Base-by-base conservation (phyloP, 768 basidiomycete species). In the Tephrocybe sp. region DNA sequence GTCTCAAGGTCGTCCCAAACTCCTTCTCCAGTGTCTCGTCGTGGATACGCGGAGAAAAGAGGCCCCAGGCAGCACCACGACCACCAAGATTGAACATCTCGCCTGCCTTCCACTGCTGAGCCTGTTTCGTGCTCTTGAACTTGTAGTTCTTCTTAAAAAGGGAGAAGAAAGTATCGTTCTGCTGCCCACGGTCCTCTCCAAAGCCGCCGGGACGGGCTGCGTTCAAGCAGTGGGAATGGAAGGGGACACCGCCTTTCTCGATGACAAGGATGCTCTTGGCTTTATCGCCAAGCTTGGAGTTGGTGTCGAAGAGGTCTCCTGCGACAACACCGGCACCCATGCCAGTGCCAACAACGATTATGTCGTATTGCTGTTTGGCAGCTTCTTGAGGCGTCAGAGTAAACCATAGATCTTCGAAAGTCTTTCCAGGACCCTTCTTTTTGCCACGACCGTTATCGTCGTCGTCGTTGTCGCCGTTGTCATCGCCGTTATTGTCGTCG, bases 161-260 rank as follows among this genome's bases (percentile, higher is more conserved):
- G 16, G 49, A 27, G 39, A 55, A 62, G 56, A 60, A 63, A 9
- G 58, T 53, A 40, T 62, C 59, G 46, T 64, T 62, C 52, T 54
- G 51, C 54, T 62, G 58, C 7, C 52, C 62, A 32, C 54, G 54
- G 28, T 60, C 43, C 18, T 57, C 50, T 6, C 55, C 61, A 26
- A 54, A 55, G 9, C 52, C 55, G 13, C 44, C 27, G 6, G 62
- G 62, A 7, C 61, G 59, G 15, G 62, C 38, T n/a, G 56, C 56
- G 38, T 64, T 62, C 40, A 62, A 54, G 41, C 56, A 62, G 39
- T 62, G 61, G 9, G 61, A 60, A 40, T 64, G 61, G 52, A 62
- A 64, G 16, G 47, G 21, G 6, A 64, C 52, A 25, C 52, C 60
- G 27, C 62, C 62, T 28, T 53, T 52, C 44, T 64, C 62, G 47